Conservation (phyloP, 2,329 filamentous ascomycete species). For the Fusarium denticulatum region DNA sequence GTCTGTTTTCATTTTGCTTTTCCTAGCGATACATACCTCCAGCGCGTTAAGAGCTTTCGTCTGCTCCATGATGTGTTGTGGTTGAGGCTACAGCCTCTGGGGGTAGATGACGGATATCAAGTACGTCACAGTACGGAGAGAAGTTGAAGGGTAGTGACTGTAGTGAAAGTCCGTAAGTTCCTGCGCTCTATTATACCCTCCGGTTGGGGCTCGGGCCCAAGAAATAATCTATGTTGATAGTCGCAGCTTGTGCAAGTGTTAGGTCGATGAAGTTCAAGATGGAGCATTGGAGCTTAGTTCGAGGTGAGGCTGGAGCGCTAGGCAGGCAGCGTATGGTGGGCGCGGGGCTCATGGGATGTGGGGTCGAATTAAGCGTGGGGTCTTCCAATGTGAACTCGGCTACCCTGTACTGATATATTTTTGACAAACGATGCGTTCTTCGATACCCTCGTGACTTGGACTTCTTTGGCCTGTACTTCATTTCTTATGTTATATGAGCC, state of each 20-base stretch:
- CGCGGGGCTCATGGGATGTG: slow-evolving; percentile 37
- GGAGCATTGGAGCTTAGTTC: slow-evolving; percentile 24
- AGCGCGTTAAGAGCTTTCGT: slow-evolving; percentile 72
- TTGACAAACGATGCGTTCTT: too few species aligned
- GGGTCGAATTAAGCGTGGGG: not conserved
- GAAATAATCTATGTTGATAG: not conserved
- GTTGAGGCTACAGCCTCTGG: slow-evolving; percentile 40
- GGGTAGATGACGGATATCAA: slow-evolving; percentile 5
- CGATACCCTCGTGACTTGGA: too few species aligned
- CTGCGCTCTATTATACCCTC: not conserved
- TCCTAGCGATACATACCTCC: slow-evolving; percentile 56
- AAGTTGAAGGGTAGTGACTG: not conserved
- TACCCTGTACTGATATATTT: slow-evolving; percentile 13
- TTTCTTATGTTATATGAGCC: not conserved
- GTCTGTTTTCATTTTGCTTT: not conserved
- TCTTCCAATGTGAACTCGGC: not conserved
- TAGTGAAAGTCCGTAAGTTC: not conserved
- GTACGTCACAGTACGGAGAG: slow-evolving; percentile 1
- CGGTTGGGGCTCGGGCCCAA: not conserved
- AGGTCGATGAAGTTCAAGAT: slow-evolving; percentile 16
- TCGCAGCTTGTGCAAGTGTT: slow-evolving; percentile 2
- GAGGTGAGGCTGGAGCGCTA: slow-evolving; percentile 40
- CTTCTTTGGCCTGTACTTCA: not conserved
- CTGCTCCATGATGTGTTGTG: slow-evolving; percentile 72
- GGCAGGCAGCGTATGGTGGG: slow-evolving; percentile 40